A percentile compares a stretch with the other conserved stretches of the same genome.
phyloP scores from a whole-genome alignment of 1,139 yeast genomes.

The Yamadazyma spencermartinsiae region DNA sequence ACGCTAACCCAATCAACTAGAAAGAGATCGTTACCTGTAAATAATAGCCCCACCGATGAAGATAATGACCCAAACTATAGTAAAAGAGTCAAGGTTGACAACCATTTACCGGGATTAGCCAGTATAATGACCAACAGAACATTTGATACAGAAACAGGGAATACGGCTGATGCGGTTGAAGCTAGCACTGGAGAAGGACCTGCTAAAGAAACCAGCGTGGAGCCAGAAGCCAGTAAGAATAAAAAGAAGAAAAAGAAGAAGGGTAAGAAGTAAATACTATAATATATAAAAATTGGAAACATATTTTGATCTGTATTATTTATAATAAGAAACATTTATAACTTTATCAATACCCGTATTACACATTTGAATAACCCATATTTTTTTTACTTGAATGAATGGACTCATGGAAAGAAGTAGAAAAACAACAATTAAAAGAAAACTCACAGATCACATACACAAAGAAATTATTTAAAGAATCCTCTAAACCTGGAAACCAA shows the following conservation, averaged over 20 bases:
- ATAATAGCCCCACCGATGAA: constrained; percentile 4
- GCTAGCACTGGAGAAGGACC: constrained; percentile 3
- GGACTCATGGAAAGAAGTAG: background rate
- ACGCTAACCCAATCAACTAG: constrained; percentile 24
- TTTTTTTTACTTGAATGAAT: background rate
- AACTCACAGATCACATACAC: constrained; percentile 1
- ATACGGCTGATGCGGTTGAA: constrained; percentile 4
- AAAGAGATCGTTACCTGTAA: constrained; percentile 8
- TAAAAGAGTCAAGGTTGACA: constrained; percentile 10
- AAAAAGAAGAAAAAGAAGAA: constrained; percentile 19
- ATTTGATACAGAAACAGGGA: constrained; percentile 23
- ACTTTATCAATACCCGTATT: constrained; percentile 1
- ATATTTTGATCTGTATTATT: constrained; percentile 4
- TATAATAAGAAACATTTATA: background rate
- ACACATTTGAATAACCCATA: background rate
- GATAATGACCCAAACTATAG: constrained; percentile 5
- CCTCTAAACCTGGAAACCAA: constrained; percentile 36
- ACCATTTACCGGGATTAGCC: constrained; percentile 35
- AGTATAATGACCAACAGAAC: constrained; percentile 44
- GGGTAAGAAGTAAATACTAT: constrained; percentile 11
- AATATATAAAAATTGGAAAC: background rate
- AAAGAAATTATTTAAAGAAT: constrained; percentile 27
- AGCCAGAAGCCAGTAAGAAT: constrained; percentile 8
- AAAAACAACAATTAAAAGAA: background rate
- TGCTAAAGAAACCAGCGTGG: constrained; percentile 21